Conservation (phyloP, 495 filamentous ascomycete species). For the Aspergillus coremiiformis region DNA sequence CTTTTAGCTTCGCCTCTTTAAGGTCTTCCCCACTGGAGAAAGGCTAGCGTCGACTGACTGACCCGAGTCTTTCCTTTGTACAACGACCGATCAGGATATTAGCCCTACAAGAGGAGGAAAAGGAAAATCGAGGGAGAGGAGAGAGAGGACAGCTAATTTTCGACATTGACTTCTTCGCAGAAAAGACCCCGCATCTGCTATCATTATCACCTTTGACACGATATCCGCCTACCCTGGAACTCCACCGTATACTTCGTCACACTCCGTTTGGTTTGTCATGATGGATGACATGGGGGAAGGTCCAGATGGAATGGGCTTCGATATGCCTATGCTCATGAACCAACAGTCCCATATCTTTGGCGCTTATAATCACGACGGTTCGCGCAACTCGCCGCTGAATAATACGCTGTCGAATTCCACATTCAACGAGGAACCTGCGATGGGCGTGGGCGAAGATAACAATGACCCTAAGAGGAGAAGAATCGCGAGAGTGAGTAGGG, state of each 20-base stretch:
- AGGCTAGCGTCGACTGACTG: slow-evolving; percentile 1
- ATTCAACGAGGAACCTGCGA: slow-evolving; percentile 49
- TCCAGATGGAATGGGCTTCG: slow-evolving; percentile 35
- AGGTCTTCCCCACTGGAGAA: not conserved
- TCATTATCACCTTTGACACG: slow-evolving; percentile 3
- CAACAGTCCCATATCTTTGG: slow-evolving; percentile 69
- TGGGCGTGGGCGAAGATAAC: slow-evolving; percentile 50
- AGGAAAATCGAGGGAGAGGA: not conserved
- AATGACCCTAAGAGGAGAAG: slow-evolving; percentile 83
- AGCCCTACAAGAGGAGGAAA: not conserved
- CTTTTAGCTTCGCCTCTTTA: not conserved
- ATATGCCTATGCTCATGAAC: slow-evolving; percentile 43
- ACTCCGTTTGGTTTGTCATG: slow-evolving; percentile 1
- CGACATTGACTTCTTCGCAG: slow-evolving; percentile 3
- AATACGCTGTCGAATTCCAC: slow-evolving; percentile 52
- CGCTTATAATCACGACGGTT: slow-evolving; percentile 51
- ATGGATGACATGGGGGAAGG: slow-evolving; percentile 41
- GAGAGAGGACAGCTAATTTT: not conserved
- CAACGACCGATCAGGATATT: not conserved
- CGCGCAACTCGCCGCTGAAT: slow-evolving; percentile 55
- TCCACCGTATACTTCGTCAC: slow-evolving; percentile 11
- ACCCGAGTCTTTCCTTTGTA: slow-evolving; percentile 13
- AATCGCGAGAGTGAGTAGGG: slow-evolving; percentile 71
- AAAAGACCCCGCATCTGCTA: not conserved
- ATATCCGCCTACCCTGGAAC: slow-evolving; percentile 14